These are phyloP conservation scores for Babesia bovis DNA, from an alignment of 169 alveolate genomes.

Conservation along the genomic window DNA sequence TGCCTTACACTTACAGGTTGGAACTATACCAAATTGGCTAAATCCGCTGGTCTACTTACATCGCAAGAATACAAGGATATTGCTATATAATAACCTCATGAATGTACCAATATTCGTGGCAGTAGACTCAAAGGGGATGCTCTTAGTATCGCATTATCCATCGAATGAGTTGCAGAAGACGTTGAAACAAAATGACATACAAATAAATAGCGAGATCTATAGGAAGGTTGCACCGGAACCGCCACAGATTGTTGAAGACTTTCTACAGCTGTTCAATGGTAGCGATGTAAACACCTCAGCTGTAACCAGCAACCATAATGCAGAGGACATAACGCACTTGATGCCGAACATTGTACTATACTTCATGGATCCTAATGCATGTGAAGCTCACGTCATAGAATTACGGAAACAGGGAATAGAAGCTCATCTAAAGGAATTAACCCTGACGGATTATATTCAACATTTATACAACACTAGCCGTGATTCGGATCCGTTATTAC, in stretches of 20 bases:
- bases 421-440: constrained; percentile 7
- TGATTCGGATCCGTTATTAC: constrained; percentile 13
- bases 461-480: constrained; percentile 3
- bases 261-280: neutral
- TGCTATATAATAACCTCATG: constrained; percentile 2
- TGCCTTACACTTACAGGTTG: too few relatives aligned
- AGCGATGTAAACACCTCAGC: neutral
- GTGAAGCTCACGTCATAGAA: constrained; percentile 52
- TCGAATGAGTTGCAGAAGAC: neutral
- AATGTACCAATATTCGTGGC: constrained; percentile 3
- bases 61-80: neutral
- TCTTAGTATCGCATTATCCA: constrained; percentile 35
- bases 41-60: neutral
- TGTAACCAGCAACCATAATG: neutral
- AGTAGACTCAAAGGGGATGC: constrained; percentile 21
- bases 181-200: neutral
- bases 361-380: constrained; percentile 59
- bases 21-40: neutral
- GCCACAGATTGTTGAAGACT: neutral
- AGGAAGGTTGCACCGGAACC: neutral
- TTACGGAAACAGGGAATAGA: constrained; percentile 39
- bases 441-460: constrained; percentile 16
- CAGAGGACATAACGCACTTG: neutral
- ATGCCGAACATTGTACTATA: constrained; percentile 28
- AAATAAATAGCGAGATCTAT: too few relatives aligned